These are phyloP conservation scores for Pseudopyrenochaeta lycopersici DNA, from an alignment of 2,329 filamentous ascomycete genomes.

Conservation along the genomic window DNA sequence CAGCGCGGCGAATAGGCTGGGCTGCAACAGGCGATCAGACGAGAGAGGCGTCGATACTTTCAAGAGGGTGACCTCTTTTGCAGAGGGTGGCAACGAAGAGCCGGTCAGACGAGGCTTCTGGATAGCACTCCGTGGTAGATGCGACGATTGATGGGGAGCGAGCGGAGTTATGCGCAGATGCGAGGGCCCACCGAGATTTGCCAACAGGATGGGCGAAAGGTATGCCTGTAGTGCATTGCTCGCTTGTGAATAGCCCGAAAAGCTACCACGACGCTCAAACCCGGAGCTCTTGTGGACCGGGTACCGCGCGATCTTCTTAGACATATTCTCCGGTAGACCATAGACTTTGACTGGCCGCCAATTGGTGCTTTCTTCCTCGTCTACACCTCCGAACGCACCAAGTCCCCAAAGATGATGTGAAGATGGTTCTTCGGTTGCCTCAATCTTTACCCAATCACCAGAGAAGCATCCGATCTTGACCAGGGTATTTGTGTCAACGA, in stretches of 20 bases:
- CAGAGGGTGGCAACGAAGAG: constrained; percentile 65
- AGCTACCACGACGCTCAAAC: constrained; percentile 58
- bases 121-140: constrained; percentile 42
- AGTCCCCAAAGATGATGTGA: constrained; percentile 74
- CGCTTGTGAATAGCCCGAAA: constrained; percentile 48
- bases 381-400: constrained; percentile 71
- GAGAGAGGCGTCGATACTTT: constrained; percentile 91
- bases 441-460: constrained; percentile 92
- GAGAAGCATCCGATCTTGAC: constrained; percentile 95
- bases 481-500: constrained; percentile 86
- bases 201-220: constrained; percentile 84
- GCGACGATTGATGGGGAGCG: constrained; percentile 58
- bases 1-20: constrained; percentile 83
- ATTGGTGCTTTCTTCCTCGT: constrained; percentile 67
- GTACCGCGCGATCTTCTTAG: constrained; percentile 63
- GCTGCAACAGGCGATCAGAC: constrained; percentile 84
- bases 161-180: constrained; percentile 82
- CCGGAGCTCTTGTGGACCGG: constrained; percentile 56
- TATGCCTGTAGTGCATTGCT: constrained; percentile 62
- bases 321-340: constrained; percentile 79
- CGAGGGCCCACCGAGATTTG: constrained; percentile 81
- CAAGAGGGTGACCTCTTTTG: constrained; percentile 83
- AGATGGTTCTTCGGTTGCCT: constrained; percentile 77
- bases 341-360: constrained; percentile 92
- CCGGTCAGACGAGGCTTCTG: constrained; percentile 56